Conservation (phyloP, 169 alveolate genomes). For the Babesia ovata region DNA sequence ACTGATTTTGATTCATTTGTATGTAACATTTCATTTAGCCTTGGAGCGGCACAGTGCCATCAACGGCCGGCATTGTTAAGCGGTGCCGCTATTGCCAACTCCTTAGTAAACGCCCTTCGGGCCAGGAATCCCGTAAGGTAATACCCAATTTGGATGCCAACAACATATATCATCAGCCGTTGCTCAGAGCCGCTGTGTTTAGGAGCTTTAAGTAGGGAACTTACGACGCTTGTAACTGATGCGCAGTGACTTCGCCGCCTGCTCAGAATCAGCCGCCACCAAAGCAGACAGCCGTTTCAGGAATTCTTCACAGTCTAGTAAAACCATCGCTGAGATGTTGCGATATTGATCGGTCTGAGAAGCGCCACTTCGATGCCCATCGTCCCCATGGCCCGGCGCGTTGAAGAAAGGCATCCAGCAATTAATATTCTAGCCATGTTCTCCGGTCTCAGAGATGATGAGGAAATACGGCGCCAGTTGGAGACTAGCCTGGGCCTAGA, state of each 20-base stretch:
- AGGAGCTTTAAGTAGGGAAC: not conserved
- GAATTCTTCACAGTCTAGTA: conserved; percentile 66
- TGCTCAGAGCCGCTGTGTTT: not conserved
- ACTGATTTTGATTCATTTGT: too few species aligned
- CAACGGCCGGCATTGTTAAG: too few species aligned
- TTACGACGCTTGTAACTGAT: conserved; percentile 77
- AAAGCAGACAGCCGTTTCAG: conserved; percentile 66
- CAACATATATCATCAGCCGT: not conserved
- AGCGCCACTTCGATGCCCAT: not conserved
- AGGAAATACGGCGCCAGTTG: conserved; percentile 25
- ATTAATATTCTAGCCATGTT: conserved; percentile 22
- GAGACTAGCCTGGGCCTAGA: conserved; percentile 36
- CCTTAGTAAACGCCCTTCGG: not conserved
- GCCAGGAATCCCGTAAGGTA: not conserved
- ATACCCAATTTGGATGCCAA: not conserved
- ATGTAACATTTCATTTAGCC: too few species aligned
- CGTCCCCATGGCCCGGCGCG: conserved; percentile 20
- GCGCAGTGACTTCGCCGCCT: conserved; percentile 70
- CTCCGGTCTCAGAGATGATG: conserved; percentile 19
- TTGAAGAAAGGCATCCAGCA: not conserved
- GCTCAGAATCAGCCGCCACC: conserved; percentile 59
- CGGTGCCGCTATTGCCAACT: too few species aligned
- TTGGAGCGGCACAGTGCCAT: too few species aligned
- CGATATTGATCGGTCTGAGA: not conserved
- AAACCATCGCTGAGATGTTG: conserved; percentile 60